phyloP scores from a whole-genome alignment of 2,329 filamentous ascomycete genomes.

The Sporothrix pseudoabietina region DNA sequence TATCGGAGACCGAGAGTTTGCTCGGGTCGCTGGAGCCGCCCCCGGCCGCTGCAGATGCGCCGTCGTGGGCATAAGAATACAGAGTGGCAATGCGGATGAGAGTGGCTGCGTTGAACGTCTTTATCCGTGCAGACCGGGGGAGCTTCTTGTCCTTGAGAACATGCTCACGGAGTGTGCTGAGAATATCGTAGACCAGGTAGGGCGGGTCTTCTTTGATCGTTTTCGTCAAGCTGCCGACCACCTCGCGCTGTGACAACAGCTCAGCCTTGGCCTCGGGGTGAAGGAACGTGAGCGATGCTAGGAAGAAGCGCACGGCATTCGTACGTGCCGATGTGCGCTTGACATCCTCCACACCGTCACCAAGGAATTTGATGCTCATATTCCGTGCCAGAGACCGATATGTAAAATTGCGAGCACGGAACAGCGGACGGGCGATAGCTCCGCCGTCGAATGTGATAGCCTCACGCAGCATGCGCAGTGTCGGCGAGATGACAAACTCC shows the following conservation, averaged over 20 bases:
- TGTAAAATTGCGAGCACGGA: constrained; percentile 74
- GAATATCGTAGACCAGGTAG: constrained; percentile 71
- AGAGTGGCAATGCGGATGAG: constrained; percentile 72
- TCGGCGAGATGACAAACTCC: constrained; percentile 86
- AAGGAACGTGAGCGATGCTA: constrained; percentile 78
- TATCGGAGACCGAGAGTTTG: constrained; percentile 59
- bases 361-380: constrained; percentile 67
- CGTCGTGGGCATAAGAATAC: constrained; percentile 64
- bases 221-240: constrained; percentile 72
- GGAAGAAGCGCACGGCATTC: constrained; percentile 77
- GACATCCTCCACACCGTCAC: constrained; percentile 63
- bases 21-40: constrained; percentile 44
- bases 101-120: constrained; percentile 72
- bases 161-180: constrained; percentile 68
- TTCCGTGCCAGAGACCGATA: constrained; percentile 80
- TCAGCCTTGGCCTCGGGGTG: constrained; percentile 77
- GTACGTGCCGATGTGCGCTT: constrained; percentile 78
- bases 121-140: constrained; percentile 71
- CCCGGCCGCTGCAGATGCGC: constrained; percentile 58
- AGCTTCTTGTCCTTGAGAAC: constrained; percentile 76
- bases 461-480: constrained; percentile 81
- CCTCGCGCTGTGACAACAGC: constrained; percentile 74
- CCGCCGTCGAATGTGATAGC: constrained; percentile 86
- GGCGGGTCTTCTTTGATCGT: constrained; percentile 77
- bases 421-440: constrained; percentile 73